Percentiles rank a stretch among this genome's conserved stretches.
Conservation (phyloP, 2,329 filamentous ascomycete genomes). For the Neofusicoccum umdonicola region DNA sequence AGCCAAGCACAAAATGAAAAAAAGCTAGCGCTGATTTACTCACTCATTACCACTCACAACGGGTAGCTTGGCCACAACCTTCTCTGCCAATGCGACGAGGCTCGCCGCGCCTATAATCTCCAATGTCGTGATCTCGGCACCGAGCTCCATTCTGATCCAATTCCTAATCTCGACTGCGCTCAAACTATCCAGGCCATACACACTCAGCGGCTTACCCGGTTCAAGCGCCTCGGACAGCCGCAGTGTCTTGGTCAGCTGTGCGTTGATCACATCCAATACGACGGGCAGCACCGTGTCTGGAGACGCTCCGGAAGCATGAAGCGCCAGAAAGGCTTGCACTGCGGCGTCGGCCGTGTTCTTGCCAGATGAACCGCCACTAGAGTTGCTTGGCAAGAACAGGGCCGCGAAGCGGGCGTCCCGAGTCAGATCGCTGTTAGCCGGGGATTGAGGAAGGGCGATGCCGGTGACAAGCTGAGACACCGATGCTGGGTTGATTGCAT, state of each 20-base stretch:
- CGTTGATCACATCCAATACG: constrained; percentile 17
- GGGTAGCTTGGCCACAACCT: neutral
- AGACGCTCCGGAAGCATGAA: neutral
- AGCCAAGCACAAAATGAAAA: too few relatives aligned
- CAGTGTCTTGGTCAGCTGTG: constrained; percentile 11
- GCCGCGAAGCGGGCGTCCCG: neutral
- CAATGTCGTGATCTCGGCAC: constrained; percentile 26
- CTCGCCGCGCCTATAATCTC: constrained; percentile 24
- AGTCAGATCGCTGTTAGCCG: neutral
- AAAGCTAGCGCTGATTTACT: too few relatives aligned
- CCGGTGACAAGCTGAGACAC: neutral
- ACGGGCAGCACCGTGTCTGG: neutral
- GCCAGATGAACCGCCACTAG: neutral
- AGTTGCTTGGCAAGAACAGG: neutral
- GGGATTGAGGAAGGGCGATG: neutral
- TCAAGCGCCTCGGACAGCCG: constrained; percentile 19
- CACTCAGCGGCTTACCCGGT: constrained; percentile 18
- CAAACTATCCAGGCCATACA: constrained; percentile 34
- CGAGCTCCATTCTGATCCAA: constrained; percentile 38
- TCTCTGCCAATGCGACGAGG: constrained; percentile 22
- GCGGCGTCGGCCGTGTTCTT: neutral
- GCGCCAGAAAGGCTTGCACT: constrained; percentile 2
- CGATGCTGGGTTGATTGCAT: neutral
- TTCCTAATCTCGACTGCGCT: constrained; percentile 39
- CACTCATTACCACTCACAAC: too few relatives aligned